These are phyloP conservation scores for Ophiocordyceps robertsii DNA, from an alignment of 2,329 filamentous ascomycete genomes.

Conservation along the genomic window DNA sequence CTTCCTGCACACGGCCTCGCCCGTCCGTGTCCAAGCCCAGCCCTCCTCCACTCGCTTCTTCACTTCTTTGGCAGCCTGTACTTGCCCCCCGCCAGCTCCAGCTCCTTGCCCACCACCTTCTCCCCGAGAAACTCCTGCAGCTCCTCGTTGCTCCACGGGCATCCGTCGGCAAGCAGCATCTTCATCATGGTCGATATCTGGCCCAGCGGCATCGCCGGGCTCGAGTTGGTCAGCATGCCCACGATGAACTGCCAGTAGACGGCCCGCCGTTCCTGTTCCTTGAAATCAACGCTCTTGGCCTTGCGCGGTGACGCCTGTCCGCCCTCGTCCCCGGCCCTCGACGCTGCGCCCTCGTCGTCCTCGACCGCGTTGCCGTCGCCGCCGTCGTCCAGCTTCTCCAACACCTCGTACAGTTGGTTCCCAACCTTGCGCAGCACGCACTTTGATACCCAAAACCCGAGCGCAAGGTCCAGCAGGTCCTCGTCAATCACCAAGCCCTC, in stretches of 20 bases:
- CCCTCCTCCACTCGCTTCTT: conserved; percentile 5
- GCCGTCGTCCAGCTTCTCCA: conserved; percentile 44
- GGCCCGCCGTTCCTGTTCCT: conserved; percentile 43
- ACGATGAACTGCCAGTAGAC: conserved; percentile 89
- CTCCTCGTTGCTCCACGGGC: conserved; percentile 82
- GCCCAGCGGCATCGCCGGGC: conserved; percentile 61
- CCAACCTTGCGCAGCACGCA: conserved; percentile 46
- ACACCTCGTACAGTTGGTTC: conserved; percentile 48
- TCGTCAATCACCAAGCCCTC: conserved; percentile 57
- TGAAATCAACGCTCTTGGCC: conserved; percentile 44
- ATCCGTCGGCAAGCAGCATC: conserved; percentile 78
- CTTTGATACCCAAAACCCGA: conserved; percentile 60
- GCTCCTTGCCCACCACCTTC: conserved; percentile 58
- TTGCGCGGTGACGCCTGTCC: conserved; percentile 32
- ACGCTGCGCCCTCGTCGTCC: conserved; percentile 17
- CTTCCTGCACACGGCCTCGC: no score
- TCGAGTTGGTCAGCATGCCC: conserved; percentile 89
- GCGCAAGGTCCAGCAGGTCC: conserved; percentile 51
- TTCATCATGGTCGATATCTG: conserved; percentile 92
- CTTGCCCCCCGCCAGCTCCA: conserved; percentile 58
- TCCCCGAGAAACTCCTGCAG: conserved; percentile 65
- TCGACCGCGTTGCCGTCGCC: conserved; percentile 12
- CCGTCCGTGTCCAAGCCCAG: neutral
- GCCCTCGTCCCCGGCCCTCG: conserved; percentile 10
- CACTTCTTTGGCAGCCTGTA: conserved; percentile 53